Evolutionary conservation across 1,284 basidiomycete species (phyloP).

Genomic region (Puccinia triticina): DNA sequence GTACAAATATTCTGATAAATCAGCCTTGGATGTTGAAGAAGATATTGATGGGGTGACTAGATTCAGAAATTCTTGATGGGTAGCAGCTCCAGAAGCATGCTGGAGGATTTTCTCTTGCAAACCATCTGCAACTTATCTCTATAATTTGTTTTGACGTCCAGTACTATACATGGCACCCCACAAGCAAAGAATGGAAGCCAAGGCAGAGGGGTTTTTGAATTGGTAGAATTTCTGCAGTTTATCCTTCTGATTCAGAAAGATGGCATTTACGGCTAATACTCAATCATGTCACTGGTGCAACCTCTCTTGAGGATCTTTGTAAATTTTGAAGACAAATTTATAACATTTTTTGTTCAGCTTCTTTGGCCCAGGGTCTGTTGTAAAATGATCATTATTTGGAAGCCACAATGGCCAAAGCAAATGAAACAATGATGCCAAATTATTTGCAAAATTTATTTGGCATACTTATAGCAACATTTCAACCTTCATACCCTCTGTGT

Average conservation of each 20-base stretch:
- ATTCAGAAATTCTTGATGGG: no score
- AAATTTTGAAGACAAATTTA: conserved; percentile 56
- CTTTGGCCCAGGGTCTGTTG: conserved; percentile 61
- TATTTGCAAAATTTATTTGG: conserved; percentile 63
- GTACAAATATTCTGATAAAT: no score
- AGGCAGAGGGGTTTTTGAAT: background rate
- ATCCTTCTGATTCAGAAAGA: background rate
- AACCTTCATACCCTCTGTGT: conserved; percentile 58
- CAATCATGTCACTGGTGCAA: conserved; percentile 61
- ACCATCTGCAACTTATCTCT: no score
- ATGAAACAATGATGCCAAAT: conserved; percentile 61
- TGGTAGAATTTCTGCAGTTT: background rate
- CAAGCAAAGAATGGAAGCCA: background rate
- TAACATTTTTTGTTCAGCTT: conserved; percentile 61
- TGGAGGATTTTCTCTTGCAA: no score
- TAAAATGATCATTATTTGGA: conserved; percentile 62
- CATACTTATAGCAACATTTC: conserved; percentile 61
- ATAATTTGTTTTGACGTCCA: no score
- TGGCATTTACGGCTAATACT: conserved; percentile 61
- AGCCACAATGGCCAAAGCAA: conserved; percentile 63
- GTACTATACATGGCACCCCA: background rate
- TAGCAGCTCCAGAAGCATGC: no score
- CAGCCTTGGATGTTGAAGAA: no score
- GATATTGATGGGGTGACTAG: no score
- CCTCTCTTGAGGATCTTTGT: conserved; percentile 60